phyloP scores from a whole-genome alignment of 148 eudicot genomes.

The Drosera capensis region DNA sequence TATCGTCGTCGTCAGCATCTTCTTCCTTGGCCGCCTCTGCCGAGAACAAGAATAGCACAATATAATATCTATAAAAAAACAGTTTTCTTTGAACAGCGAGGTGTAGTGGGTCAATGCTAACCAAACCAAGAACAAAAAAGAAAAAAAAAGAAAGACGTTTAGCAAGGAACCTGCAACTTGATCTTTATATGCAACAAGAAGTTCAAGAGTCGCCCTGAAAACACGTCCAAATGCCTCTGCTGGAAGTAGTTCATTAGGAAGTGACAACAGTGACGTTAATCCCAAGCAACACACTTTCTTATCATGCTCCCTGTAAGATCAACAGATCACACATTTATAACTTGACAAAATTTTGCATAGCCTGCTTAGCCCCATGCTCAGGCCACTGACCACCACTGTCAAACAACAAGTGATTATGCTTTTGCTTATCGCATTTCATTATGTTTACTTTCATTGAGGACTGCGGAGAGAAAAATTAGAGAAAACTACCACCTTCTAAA shows the following conservation, averaged over 20 bases:
- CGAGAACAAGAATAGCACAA: constrained; percentile 7
- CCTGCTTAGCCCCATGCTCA: no score
- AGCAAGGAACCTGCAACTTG: constrained; percentile 63
- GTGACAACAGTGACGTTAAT: constrained; percentile 67
- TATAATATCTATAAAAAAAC: not conserved
- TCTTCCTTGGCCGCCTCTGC: constrained; percentile 71
- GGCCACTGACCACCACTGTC: no score
- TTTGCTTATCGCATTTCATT: no score
- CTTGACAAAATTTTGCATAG: no score
- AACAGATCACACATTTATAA: no score
- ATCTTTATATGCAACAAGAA: constrained; percentile 89
- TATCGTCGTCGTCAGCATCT: constrained; percentile 62
- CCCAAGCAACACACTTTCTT: constrained; percentile 98
- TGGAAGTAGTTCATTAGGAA: constrained; percentile 78
- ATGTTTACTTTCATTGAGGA: no score
- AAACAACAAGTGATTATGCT: no score
- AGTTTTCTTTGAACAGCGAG: no score
- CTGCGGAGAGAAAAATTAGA: no score
- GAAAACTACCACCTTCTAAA: constrained; percentile 91
- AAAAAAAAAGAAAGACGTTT: not conserved
- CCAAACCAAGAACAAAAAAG: not conserved
- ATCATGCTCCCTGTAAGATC: constrained; percentile 67
- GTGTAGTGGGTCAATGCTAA: no score
- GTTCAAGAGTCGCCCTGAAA: constrained; percentile 72
- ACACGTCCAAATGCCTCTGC: constrained; percentile 81